These are phyloP conservation scores for Taiozyma sp. DNA, from an alignment of 1,139 yeast genomes.

Conservation along the genomic window DNA sequence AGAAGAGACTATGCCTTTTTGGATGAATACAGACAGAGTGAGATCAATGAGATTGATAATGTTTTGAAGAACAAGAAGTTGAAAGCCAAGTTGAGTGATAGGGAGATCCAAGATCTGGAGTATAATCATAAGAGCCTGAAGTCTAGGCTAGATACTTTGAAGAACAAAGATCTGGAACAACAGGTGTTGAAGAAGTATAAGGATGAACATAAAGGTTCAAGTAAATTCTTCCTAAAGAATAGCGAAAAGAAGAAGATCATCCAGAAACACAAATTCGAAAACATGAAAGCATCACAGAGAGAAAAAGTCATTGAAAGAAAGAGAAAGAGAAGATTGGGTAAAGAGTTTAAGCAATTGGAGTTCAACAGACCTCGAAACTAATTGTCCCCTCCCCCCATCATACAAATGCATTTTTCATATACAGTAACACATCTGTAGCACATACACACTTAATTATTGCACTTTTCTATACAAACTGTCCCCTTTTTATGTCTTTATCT, in stretches of 20 bases:
- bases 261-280: constrained; percentile 83
- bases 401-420: not conserved
- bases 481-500: not conserved
- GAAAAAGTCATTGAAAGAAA: constrained; percentile 89
- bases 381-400: not conserved
- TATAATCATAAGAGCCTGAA: constrained; percentile 54
- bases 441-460: not conserved
- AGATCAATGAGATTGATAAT: constrained; percentile 54
- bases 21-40: constrained; percentile 78
- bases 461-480: not conserved
- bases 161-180: constrained; percentile 71
- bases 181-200: constrained; percentile 44
- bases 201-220: constrained; percentile 27
- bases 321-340: constrained; percentile 89
- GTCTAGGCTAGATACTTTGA: constrained; percentile 73
- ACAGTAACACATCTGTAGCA: not conserved
- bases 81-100: constrained; percentile 35
- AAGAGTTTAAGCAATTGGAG: constrained; percentile 81
- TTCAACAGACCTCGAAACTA: constrained; percentile 33
- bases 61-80: constrained; percentile 56
- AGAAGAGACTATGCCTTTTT: constrained; percentile 79
- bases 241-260: constrained; percentile 81
- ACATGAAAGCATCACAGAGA: constrained; percentile 78
- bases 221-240: constrained; percentile 62
- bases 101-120: constrained; percentile 53